phyloP scores from a whole-genome alignment of 192 early-diverging fungal species.

The Backusella psychrophila region DNA sequence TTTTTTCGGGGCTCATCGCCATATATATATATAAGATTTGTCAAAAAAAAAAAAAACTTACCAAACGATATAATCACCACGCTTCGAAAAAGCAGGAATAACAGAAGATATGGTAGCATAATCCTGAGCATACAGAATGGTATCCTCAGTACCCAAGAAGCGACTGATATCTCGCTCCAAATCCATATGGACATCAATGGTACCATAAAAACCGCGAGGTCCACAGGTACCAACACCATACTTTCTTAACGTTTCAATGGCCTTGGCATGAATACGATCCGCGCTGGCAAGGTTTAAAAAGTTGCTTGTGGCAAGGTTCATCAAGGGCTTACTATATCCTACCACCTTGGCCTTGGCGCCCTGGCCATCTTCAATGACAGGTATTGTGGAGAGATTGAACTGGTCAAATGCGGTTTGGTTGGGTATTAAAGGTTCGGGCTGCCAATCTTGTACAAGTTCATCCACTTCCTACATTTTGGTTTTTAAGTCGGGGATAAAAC shows the following conservation, averaged over 20 bases:
- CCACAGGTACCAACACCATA: constrained; percentile 99
- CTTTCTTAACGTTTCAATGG: constrained; percentile 82
- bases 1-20: too few relatives aligned
- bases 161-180: constrained; percentile 83
- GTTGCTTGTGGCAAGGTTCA: constrained; percentile 90
- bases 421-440: constrained; percentile 88
- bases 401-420: constrained; percentile 65
- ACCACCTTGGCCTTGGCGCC: constrained; percentile 63
- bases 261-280: constrained; percentile 77
- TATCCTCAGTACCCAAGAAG: constrained; percentile 80
- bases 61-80: constrained; percentile 91
- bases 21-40: too few relatives aligned
- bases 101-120: constrained; percentile 94
- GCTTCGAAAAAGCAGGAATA: constrained; percentile 97
- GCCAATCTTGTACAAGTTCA: constrained; percentile 94
- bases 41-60: constrained; percentile 31
- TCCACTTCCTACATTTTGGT: constrained; percentile 78
- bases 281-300: constrained; percentile 79
- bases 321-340: constrained; percentile 57
- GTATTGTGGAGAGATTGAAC: constrained; percentile 75
- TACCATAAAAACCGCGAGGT: constrained; percentile 95
- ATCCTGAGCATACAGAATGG: constrained; percentile 94
- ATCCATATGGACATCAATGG: constrained; percentile 92
- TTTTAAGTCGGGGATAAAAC: not conserved
- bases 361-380: constrained; percentile 66